Conservation (phyloP, 2,329 filamentous ascomycete genomes). For the Mycosphaerelloides madeirae region DNA sequence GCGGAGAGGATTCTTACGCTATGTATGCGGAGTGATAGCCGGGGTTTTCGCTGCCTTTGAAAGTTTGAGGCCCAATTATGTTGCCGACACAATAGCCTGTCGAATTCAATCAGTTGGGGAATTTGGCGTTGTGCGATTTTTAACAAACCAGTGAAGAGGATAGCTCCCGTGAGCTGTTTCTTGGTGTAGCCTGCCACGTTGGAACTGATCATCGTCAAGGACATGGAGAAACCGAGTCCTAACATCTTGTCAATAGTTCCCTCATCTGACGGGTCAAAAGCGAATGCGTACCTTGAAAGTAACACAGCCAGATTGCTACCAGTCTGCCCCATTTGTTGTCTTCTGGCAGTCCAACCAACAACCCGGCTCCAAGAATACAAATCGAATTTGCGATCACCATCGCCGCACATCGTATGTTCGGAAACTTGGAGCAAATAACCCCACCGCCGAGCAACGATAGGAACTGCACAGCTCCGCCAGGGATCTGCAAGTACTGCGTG, state of each 20-base stretch:
- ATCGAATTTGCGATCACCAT: constrained; percentile 55
- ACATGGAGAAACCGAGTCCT: constrained; percentile 52
- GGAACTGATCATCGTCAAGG: constrained; percentile 49
- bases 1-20: constrained; percentile 30
- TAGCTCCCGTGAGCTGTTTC: constrained; percentile 49
- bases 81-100: constrained; percentile 47
- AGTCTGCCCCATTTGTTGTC: constrained; percentile 54
- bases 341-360: constrained; percentile 50
- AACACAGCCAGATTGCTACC: constrained; percentile 55
- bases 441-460: constrained; percentile 49
- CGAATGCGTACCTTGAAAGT: too few relatives aligned
- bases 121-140: too few relatives aligned
- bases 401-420: constrained; percentile 49
- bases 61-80: constrained; percentile 53
- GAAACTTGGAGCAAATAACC: constrained; percentile 50
- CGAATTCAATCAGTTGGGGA: too few relatives aligned
- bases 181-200: constrained; percentile 55
- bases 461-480: constrained; percentile 55
- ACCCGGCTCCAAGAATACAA: constrained; percentile 50
- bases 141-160: constrained; percentile 45
- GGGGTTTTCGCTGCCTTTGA: constrained; percentile 47
- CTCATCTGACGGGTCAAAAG: too few relatives aligned
- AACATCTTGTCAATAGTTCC: too few relatives aligned
- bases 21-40: constrained; percentile 48
- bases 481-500: constrained; percentile 57